Evolutionary conservation across 1,139 yeast species (phyloP).

Genomic region (Diutina mesorugosa): DNA sequence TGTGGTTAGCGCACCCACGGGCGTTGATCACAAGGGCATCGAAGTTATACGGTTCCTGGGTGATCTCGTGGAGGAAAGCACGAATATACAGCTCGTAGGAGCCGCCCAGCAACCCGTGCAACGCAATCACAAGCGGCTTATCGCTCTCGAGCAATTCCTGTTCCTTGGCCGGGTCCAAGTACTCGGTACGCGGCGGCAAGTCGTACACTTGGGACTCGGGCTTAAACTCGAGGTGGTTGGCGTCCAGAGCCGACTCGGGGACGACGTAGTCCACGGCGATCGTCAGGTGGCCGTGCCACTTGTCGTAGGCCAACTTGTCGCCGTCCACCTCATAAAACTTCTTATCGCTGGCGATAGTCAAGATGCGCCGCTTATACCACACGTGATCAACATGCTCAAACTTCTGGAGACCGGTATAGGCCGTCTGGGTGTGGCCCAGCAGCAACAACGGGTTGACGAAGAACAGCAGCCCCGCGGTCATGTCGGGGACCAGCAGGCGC

Average conservation of each 20-base stretch:
- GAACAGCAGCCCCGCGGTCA: slow-evolving; percentile 18
- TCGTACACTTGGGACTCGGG: slow-evolving; percentile 23
- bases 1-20: slow-evolving; percentile 49
- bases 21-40: slow-evolving; percentile 46
- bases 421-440: slow-evolving; percentile 35
- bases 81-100: slow-evolving; percentile 47
- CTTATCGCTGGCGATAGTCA: slow-evolving; percentile 17
- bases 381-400: slow-evolving; percentile 23
- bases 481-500: slow-evolving; percentile 16
- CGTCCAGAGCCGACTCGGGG: not conserved
- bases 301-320: slow-evolving; percentile 23
- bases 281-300: slow-evolving; percentile 29
- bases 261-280: slow-evolving; percentile 7
- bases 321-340: slow-evolving; percentile 16
- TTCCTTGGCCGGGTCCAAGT: slow-evolving; percentile 22
- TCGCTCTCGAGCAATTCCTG: slow-evolving; percentile 20
- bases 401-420: slow-evolving; percentile 28
- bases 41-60: slow-evolving; percentile 19
- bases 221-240: slow-evolving; percentile 8
- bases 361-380: slow-evolving; percentile 24
- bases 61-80: slow-evolving; percentile 23
- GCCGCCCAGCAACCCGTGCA: slow-evolving; percentile 56
- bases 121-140: slow-evolving; percentile 37
- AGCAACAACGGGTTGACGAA: slow-evolving; percentile 25
- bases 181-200: slow-evolving; percentile 33